These are phyloP conservation scores for Tieghemiomyces parasiticus DNA, from an alignment of 192 early-diverging fungal species.

Conservation along the genomic window DNA sequence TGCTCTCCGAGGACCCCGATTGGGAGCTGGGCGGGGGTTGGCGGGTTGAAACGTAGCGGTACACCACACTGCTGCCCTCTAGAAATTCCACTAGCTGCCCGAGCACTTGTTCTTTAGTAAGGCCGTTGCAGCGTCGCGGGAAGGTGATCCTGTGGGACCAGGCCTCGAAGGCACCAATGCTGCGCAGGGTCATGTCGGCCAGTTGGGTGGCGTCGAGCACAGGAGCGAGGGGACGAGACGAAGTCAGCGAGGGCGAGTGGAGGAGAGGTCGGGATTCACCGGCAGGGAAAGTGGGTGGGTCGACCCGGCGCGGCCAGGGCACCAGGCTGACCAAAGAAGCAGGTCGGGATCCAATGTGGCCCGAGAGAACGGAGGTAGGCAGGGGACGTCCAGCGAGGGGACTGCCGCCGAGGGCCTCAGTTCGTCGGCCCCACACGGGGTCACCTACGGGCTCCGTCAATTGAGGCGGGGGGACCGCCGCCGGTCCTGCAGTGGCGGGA, in stretches of 20 bases:
- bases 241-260: background rate
- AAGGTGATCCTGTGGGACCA: conserved; percentile 1
- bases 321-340: background rate
- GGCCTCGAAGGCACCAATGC: background rate
- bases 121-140: background rate
- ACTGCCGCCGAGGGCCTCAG: no score
- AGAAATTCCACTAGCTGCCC: background rate
- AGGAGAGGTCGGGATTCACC: no score
- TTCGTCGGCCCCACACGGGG: no score
- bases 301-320: background rate
- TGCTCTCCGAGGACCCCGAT: no score
- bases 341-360: no score
- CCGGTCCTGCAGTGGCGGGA: background rate
- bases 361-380: no score
- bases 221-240: background rate
- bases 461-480: background rate
- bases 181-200: background rate
- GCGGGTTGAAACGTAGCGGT: conserved; percentile 8
- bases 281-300: background rate
- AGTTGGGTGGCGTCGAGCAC: background rate
- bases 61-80: background rate
- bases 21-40: no score
- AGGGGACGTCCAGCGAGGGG: no score
- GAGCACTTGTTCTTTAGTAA: conserved; percentile 2
- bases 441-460: background rate